Evolutionary conservation across 2,329 filamentous ascomycete species (phyloP).

Genomic region (Nannizziopsis barbatae): DNA sequence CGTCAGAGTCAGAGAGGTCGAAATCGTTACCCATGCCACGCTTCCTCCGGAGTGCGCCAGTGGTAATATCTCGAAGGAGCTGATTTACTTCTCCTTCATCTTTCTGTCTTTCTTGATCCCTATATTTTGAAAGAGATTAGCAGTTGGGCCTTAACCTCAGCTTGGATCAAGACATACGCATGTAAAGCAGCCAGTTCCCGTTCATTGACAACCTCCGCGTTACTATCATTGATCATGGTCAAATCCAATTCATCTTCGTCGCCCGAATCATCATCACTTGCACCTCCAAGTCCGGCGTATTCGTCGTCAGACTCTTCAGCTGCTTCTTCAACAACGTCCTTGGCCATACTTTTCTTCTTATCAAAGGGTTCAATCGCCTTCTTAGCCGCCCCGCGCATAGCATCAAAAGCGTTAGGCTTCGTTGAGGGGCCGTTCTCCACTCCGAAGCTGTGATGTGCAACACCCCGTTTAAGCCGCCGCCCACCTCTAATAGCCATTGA

Average conservation of each 20-base stretch:
- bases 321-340: slow-evolving; percentile 79
- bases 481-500: slow-evolving; percentile 49
- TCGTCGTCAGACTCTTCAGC: slow-evolving; percentile 97
- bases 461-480: slow-evolving; percentile 36
- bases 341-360: slow-evolving; percentile 77
- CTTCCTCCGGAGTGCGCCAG: slow-evolving; percentile 73
- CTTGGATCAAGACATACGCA: slow-evolving; percentile 52
- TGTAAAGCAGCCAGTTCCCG: slow-evolving; percentile 73
- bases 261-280: slow-evolving; percentile 71
- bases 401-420: slow-evolving; percentile 50
- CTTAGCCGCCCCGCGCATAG: slow-evolving; percentile 52
- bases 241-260: slow-evolving; percentile 65
- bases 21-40: slow-evolving; percentile 61
- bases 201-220: slow-evolving; percentile 65
- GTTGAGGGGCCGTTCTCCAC: slow-evolving; percentile 36
- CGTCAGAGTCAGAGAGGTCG: slow-evolving; percentile 82
- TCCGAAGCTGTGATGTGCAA: slow-evolving; percentile 35
- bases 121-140: slow-evolving; percentile 28
- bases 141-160: slow-evolving; percentile 10
- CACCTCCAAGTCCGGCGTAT: slow-evolving; percentile 86
- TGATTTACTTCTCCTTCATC: slow-evolving; percentile 85
- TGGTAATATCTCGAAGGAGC: slow-evolving; percentile 85
- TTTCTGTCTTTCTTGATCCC: slow-evolving; percentile 63
- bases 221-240: slow-evolving; percentile 83
- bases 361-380: slow-evolving; percentile 56